Conservation (phyloP, 208 protist genomes). For the Porcisia hertigi region DNA sequence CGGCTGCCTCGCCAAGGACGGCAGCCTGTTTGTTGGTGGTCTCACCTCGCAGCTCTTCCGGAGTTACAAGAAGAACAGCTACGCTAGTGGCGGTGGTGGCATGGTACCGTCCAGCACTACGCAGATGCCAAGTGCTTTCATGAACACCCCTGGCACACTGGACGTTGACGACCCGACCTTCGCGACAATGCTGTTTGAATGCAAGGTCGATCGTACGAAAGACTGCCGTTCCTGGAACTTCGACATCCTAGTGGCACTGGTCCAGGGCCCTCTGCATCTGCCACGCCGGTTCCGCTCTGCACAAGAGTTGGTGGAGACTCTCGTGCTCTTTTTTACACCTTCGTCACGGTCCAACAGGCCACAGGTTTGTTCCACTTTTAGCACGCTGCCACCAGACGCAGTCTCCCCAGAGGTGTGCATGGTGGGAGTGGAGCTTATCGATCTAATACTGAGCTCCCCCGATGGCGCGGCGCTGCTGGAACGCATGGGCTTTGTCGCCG, state of each 20-base stretch:
- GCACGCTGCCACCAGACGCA: slow-evolving; percentile 41
- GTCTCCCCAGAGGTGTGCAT: slow-evolving; percentile 58
- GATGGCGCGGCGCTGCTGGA: slow-evolving; percentile 69
- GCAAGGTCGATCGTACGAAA: slow-evolving; percentile 49
- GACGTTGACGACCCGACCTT: slow-evolving; percentile 74
- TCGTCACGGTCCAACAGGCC: slow-evolving; percentile 18
- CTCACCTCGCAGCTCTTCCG: slow-evolving; percentile 67
- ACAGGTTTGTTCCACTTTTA: slow-evolving; percentile 60
- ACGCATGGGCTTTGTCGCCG: slow-evolving; percentile 44
- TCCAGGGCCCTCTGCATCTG: slow-evolving; percentile 73
- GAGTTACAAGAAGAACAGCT: slow-evolving; percentile 36
- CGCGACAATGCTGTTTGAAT: slow-evolving; percentile 48
- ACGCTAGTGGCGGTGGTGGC: background rate
- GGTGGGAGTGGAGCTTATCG: slow-evolving; percentile 73
- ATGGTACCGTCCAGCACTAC: slow-evolving; percentile 27
- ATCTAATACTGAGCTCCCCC: slow-evolving; percentile 72
- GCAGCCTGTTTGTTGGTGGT: slow-evolving; percentile 65
- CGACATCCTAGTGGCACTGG: slow-evolving; percentile 70
- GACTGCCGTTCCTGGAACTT: slow-evolving; percentile 64
- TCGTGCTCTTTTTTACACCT: slow-evolving; percentile 81
- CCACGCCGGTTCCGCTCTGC: slow-evolving; percentile 50
- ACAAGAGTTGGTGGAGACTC: slow-evolving; percentile 48
- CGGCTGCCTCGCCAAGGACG: slow-evolving; percentile 58
- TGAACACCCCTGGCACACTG: slow-evolving; percentile 41
- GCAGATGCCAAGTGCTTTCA: slow-evolving; percentile 31